Evolutionary conservation across 257 asterid species (phyloP), one percentile per base, ranked within the genome.

Genomic region (Ophiorrhiza pumila): DNA sequence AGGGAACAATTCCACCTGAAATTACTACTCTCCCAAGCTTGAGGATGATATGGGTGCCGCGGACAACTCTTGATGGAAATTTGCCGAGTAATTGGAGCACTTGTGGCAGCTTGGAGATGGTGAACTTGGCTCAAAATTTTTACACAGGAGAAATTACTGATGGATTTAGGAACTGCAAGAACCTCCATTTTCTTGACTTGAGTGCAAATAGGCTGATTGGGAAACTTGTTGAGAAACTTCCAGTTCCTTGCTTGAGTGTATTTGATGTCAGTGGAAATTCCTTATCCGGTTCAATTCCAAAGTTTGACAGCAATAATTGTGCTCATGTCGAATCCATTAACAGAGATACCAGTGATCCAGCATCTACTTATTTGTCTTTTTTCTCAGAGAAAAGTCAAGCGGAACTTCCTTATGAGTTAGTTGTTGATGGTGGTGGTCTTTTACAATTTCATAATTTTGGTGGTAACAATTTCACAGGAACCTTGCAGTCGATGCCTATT

Each of bases 21-120:
- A 83, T 94, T 32, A 69, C 87, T 7, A 31, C 76, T 23, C 91
- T 94, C 23, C 41, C 91, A 14, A 86, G 90, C 84, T 83, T 94
- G 97, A 85, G 83, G 83, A 83, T 91, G 92, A 46, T 94, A 74
- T 94, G 99, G 99, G 93, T 89, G 72, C 98, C 97, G 0, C 60
- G 95, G 73, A 90, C 99, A 50, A 87, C 85, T 70, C 85, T 90
- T 18, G 84, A 82, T 63, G 99, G 95, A 20, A 56, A 74, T 47
- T 76, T 94, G 46, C 97, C 99, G 1, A 79, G 68, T 55, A 78
- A 68, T 69, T 91, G 99, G 99, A 91, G 92, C 77, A 79, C 85
- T 57, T 94, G 99, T 81, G 65, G 56, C 34, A 88, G 80, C 77
- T 70, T 91, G 85, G 98, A 91, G 88, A 79, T 91, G 85, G 71